Conservation (phyloP, 768 basidiomycete genomes). For the Leccinum variicolor region DNA sequence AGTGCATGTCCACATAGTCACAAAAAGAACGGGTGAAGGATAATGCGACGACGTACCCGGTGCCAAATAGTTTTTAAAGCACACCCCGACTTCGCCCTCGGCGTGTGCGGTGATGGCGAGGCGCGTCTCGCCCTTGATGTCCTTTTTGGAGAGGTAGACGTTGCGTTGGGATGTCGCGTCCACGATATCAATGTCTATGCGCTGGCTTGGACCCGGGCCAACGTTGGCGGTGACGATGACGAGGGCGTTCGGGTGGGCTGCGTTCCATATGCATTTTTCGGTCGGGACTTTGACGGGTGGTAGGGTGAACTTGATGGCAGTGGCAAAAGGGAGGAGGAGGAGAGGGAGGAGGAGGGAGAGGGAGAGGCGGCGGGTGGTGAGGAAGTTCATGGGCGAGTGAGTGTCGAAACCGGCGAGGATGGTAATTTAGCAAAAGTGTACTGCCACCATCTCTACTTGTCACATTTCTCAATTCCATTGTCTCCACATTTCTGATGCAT, state of each 20-base stretch:
- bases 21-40: not conserved
- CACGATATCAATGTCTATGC: conserved; percentile 91
- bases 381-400: conserved; percentile 3
- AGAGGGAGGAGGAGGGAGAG: conserved; percentile 17
- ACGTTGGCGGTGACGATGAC: conserved; percentile 97
- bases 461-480: no score
- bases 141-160: conserved; percentile 85
- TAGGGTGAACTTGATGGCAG: conserved; percentile 85
- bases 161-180: conserved; percentile 85
- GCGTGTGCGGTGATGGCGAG: conserved; percentile 92
- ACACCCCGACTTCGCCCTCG: conserved; percentile 94
- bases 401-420: not conserved
- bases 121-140: conserved; percentile 86
- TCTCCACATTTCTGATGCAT: no score
- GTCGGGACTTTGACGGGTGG: conserved; percentile 69
- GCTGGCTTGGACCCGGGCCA: conserved; percentile 67
- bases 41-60: conserved; percentile 42
- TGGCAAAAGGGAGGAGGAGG: conserved; percentile 23
- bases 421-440: not conserved
- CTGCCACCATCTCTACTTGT: no score
- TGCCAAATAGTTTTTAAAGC: conserved; percentile 81
- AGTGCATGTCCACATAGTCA: not conserved
- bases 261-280: conserved; percentile 93
- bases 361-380: not conserved
- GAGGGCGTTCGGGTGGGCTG: conserved; percentile 79